A percentile compares a stretch with the other conserved stretches of the same genome.
Evolutionary conservation across 1,284 basidiomycete species (phyloP).

Genomic region (Melampsora larici-populina): DNA sequence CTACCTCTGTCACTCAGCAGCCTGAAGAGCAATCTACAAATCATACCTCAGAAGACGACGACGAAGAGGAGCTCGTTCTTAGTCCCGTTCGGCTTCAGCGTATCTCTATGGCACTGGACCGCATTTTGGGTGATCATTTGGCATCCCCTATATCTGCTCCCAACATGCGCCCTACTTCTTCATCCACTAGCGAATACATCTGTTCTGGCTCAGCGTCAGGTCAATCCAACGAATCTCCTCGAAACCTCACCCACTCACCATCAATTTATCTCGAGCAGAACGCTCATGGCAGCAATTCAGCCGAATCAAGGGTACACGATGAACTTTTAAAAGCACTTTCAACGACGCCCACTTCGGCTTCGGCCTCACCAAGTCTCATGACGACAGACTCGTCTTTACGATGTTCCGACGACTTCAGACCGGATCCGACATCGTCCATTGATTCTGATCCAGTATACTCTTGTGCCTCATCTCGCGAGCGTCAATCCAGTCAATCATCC

Average conservation of each 20-base stretch:
- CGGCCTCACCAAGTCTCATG: neutral
- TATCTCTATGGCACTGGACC: slow-evolving; percentile 28
- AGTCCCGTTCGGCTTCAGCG: slow-evolving; percentile 9
- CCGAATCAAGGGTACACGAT: slow-evolving; percentile 22
- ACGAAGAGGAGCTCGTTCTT: neutral
- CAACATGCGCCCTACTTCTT: too few species aligned
- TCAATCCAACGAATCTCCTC: neutral
- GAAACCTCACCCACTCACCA: neutral
- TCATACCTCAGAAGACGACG: neutral
- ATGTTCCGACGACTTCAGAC: neutral
- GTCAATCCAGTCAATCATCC: neutral
- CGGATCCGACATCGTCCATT: neutral
- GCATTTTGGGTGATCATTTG: slow-evolving; percentile 16
- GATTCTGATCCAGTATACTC: neutral
- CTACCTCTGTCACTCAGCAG: neutral
- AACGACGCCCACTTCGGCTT: neutral
- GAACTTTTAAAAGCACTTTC: slow-evolving; percentile 37
- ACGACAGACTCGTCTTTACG: neutral
- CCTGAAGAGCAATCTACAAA: neutral
- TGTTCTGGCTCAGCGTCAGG: too few species aligned
- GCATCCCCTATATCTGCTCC: neutral
- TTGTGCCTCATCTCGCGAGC: neutral
- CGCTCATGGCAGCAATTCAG: neutral
- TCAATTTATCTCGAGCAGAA: neutral
- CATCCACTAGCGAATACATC: neutral